Base-by-base conservation (phyloP, 2,329 filamentous ascomycete species). In the Myriosclerotinia curreyana region DNA sequence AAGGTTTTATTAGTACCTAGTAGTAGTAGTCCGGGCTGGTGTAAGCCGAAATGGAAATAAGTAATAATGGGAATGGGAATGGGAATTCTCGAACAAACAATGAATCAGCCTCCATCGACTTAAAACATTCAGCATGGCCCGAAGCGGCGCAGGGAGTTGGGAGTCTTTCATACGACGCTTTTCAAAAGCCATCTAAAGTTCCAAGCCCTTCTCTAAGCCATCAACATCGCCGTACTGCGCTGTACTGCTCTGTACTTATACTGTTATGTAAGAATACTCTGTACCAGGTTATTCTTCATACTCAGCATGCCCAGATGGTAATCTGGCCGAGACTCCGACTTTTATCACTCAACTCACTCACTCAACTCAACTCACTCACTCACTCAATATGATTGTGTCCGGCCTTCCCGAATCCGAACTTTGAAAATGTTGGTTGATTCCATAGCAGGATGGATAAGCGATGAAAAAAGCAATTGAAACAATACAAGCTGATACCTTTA, bases 241-340 rank as follows among this genome's bases (percentile, higher is more conserved):
- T 44, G 42, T 7, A 44, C 20, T 36, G n/a, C n/a, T n/a, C n/a
- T n/a, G n/a, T n/a, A n/a, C n/a, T n/a, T n/a, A 36, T 54, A 17
- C 20, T 38, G 51, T n/a, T n/a, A 38, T 17, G 51, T 12, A 17
- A 42, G 40, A 42, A 7, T 17, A 46, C 20, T 46, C 5, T n/a
- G 42, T 44, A 44, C 42, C 42, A 46, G 42, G 40, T 42, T 46
- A n/a, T 46, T 12, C 11, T 34, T 40, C 34, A 31, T 44, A n/a
- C 38, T 17, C 25, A 56, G 38, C n/a, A n/a, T 36, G 28, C 55
- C 55, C 28, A 22, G 31, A 34, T 34, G 8, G 28, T 22, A 20
- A 28, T 59, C 20, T 46, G 55, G 42, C 55, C 55, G 42, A 59
- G 42, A 48, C 31, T 48, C 55, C 55, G 31, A 59, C 42, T 48